These are phyloP conservation scores for Candida schatavii DNA, from an alignment of 805 yeast genomes.

Conservation along the genomic window DNA sequence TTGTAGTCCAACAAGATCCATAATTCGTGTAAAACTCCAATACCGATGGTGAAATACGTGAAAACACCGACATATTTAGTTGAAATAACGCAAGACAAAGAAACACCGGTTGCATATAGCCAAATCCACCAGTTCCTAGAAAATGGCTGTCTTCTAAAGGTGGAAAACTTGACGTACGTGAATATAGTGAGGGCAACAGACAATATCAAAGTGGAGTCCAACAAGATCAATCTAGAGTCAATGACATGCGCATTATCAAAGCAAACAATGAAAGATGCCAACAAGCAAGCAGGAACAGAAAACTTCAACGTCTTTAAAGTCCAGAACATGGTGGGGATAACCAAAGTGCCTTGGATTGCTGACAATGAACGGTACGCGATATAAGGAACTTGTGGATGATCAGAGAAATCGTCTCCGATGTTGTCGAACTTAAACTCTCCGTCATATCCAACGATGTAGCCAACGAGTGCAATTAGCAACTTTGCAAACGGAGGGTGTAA, in stretches of 20 bases:
- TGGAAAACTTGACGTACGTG: constrained; percentile 74
- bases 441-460: constrained; percentile 83
- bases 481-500: constrained; percentile 98
- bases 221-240: constrained; percentile 84
- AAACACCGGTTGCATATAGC: constrained; percentile 79
- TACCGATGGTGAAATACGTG: constrained; percentile 84
- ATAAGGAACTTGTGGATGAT: constrained; percentile 74
- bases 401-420: constrained; percentile 79
- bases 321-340: constrained; percentile 78
- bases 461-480: constrained; percentile 84
- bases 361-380: constrained; percentile 75
- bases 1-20: constrained; percentile 82
- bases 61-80: constrained; percentile 96
- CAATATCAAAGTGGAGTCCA: constrained; percentile 85
- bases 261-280: constrained; percentile 72
- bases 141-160: constrained; percentile 65
- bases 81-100: constrained; percentile 87
- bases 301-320: constrained; percentile 85
- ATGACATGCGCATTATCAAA: constrained; percentile 89
- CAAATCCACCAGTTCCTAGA: constrained; percentile 79
- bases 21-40: constrained; percentile 79
- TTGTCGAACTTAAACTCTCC: constrained; percentile 91
- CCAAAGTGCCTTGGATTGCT: constrained; percentile 77
- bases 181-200: constrained; percentile 80
- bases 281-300: constrained; percentile 71